Evolutionary conservation across 208 protist species (phyloP).

Genomic region (Sergeia podlipaevii): DNA sequence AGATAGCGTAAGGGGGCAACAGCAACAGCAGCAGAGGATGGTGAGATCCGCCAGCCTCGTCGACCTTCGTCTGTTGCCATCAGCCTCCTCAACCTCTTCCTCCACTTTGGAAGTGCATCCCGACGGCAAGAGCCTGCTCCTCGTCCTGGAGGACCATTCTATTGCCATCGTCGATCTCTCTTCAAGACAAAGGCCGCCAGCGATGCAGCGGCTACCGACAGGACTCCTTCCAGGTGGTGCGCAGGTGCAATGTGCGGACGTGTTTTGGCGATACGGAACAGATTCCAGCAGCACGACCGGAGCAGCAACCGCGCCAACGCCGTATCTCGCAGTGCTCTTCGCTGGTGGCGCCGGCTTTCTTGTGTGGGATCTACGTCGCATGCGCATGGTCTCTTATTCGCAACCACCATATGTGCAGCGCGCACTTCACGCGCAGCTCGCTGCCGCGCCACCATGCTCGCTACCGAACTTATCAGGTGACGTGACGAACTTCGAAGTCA

Average conservation of each 20-base stretch:
- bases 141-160: slow-evolving; percentile 65
- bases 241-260: slow-evolving; percentile 46
- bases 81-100: slow-evolving; percentile 19
- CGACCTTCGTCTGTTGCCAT: slow-evolving; percentile 49
- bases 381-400: slow-evolving; percentile 54
- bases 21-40: too few relatives aligned
- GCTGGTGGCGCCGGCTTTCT: slow-evolving; percentile 61
- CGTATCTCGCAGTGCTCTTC: slow-evolving; percentile 48
- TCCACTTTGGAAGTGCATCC: slow-evolving; percentile 34
- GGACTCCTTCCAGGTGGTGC: slow-evolving; percentile 68
- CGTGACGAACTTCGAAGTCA: slow-evolving; percentile 37
- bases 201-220: slow-evolving; percentile 45
- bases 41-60: slow-evolving; percentile 53
- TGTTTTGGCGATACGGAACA: too few relatives aligned
- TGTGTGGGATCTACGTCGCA: slow-evolving; percentile 65
- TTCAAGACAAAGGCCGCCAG: slow-evolving; percentile 35
- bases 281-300: too few relatives aligned
- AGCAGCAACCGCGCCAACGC: slow-evolving; percentile 29
- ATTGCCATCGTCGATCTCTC: slow-evolving; percentile 67
- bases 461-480: slow-evolving; percentile 59
- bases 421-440: slow-evolving; percentile 38
- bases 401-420: slow-evolving; percentile 26
- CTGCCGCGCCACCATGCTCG: slow-evolving; percentile 27
- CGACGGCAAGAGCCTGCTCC: slow-evolving; percentile 63
- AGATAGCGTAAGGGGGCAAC: too few relatives aligned